These are phyloP conservation scores for Coniochaeta prunicola DNA, from an alignment of 2,329 filamentous ascomycete species.

Conservation along the genomic window DNA sequence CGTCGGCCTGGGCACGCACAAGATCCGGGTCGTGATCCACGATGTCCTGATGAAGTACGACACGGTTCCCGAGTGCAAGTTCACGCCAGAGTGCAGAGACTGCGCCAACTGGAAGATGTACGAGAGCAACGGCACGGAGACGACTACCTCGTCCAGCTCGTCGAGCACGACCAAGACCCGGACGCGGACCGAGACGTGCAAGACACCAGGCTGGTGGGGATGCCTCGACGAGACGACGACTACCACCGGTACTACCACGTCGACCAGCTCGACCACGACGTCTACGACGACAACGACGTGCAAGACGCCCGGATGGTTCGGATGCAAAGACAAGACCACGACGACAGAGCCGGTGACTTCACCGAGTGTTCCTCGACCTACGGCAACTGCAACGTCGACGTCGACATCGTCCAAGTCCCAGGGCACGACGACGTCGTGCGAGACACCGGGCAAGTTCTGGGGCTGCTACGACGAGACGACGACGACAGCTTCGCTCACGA, in stretches of 20 bases:
- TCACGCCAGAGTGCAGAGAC: conserved; percentile 76
- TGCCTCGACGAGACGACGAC: conserved; percentile 61
- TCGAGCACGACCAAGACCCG: conserved; percentile 53
- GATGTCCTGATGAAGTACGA: conserved; percentile 84
- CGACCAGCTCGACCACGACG: conserved; percentile 35
- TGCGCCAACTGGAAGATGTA: conserved; percentile 94
- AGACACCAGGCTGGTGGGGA: conserved; percentile 91
- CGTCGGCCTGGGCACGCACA: conserved; percentile 84
- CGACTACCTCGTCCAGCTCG: conserved; percentile 55
- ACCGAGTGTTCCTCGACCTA: conserved; percentile 19
- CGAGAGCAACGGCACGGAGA: conserved; percentile 81
- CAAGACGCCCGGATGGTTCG: conserved; percentile 50
- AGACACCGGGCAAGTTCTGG: conserved; percentile 49
- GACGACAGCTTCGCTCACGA: conserved; percentile 17
- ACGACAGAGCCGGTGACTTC: conserved; percentile 28
- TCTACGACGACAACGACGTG: conserved; percentile 34
- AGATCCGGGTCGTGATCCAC: conserved; percentile 79
- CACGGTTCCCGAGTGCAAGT: conserved; percentile 65
- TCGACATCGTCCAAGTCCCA: conserved; percentile 20
- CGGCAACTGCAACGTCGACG: conserved; percentile 26
- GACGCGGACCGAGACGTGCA: conserved; percentile 76
- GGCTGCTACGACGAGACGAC: conserved; percentile 40
- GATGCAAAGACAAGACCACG: conserved; percentile 49
- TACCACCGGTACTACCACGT: conserved; percentile 29
- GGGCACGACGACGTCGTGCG: conserved; percentile 20